Base-by-base conservation (phyloP, 73 alveolate genomes). In the Effrenium voratum region DNA sequence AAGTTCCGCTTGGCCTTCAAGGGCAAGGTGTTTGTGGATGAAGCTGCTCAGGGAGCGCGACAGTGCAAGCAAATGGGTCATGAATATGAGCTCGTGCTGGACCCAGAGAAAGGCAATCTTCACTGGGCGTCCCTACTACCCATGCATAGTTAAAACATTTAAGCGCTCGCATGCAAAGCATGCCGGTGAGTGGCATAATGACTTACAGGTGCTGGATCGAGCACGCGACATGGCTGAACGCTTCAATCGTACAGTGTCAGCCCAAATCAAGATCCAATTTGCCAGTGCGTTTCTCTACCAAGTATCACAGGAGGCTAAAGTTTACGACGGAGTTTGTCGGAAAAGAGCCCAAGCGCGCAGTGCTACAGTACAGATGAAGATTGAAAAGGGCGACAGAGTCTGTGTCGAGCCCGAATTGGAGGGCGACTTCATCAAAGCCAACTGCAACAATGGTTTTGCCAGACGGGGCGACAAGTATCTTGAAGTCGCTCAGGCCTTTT, bases 121-220 rank as follows among this genome's bases (percentile, higher is more conserved):
- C n/a, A n/a, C 76, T 63, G 76, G 38, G 41, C 24, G 30, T 43
- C 93, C 93, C 0, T 83, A 32, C 55, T 49, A 8, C 38, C 52
- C 47, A 10, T 84, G 93, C 93, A 84, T 84, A 36, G 93, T 84
- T 24, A 84, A 84, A 45, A 44, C 49, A 60, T 84, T 84, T 60
- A 84, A 55, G 44, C 81, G 63, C 10, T 8, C 32, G 3, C 79
- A 57, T 40, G 79, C 93, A 10, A 19, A 12, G n/a, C 5, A 57
- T 8, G 79, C 93, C 10, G 32, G 5, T 1, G 93, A 84, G 13
- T 84, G 93, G 93, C 45, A 55, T 19, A 84, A 84, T 2, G 93
- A 84, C 19, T 28, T 84, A 63, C 10, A 22, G 30, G 93, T 57
- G n/a, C 28, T 84, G 81, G 44, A 84, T 44, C 55, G 38, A 30